phyloP scores from a whole-genome alignment of 2,329 filamentous ascomycete genomes.

The Corinectria fuckeliana region DNA sequence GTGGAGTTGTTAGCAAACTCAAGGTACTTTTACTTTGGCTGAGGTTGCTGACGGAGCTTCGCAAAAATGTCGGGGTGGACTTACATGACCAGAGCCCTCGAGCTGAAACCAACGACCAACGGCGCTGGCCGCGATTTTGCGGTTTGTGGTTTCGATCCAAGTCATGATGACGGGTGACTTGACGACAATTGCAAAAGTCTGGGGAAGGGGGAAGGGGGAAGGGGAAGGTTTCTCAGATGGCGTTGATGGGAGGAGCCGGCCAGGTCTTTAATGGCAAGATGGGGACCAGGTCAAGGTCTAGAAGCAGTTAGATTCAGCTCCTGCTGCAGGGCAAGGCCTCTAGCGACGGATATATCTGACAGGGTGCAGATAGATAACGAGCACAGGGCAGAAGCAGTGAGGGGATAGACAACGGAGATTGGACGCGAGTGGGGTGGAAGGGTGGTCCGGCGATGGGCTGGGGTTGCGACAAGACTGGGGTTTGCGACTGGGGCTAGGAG shows the following conservation, averaged over 20 bases:
- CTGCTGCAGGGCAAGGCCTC: not conserved
- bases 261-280: constrained; percentile 12
- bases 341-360: constrained; percentile 9
- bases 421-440: constrained; percentile 21
- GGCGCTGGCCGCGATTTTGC: constrained; percentile 66
- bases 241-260: not conserved
- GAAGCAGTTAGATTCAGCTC: constrained; percentile 13
- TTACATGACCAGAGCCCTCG: constrained; percentile 82
- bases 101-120: constrained; percentile 80
- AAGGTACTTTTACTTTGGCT: not conserved
- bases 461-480: constrained; percentile 27
- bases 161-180: constrained; percentile 45
- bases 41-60: not conserved
- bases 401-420: constrained; percentile 22
- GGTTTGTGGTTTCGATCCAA: constrained; percentile 59
- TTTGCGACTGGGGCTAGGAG: constrained; percentile 27
- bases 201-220: not conserved
- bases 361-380: constrained; percentile 30
- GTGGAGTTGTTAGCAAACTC: not conserved
- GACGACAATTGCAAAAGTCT: not conserved
- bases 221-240: not conserved
- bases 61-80: constrained; percentile 41
- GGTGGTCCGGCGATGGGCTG: constrained; percentile 26
- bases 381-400: constrained; percentile 13
- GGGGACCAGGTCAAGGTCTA: not conserved